These are phyloP conservation scores for Aspergillus sp. DNA, from an alignment of 2,329 filamentous ascomycete genomes.

Conservation along the genomic window DNA sequence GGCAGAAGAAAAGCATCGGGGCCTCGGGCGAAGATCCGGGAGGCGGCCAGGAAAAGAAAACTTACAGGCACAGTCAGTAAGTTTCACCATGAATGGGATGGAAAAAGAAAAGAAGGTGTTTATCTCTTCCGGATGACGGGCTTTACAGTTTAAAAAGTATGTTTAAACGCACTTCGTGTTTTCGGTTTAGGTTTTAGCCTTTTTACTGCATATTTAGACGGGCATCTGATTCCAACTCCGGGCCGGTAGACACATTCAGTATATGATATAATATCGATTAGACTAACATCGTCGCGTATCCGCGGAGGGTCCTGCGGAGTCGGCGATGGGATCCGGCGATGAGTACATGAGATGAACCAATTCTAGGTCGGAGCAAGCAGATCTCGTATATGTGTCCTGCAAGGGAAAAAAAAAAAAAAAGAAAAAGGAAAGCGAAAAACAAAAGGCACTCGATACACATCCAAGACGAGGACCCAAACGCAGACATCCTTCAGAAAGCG, in stretches of 20 bases:
- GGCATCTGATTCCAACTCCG: too few species aligned
- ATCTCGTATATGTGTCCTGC: constrained; percentile 7
- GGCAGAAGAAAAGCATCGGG: constrained; percentile 7
- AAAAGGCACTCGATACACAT: neutral
- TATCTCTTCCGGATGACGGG: too few species aligned
- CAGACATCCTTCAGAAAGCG: too few species aligned
- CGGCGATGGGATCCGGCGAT: too few species aligned
- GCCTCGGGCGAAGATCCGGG: constrained; percentile 10
- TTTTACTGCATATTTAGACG: too few species aligned
- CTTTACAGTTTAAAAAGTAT: too few species aligned
- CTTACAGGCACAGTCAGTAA: neutral
- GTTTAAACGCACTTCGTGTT: neutral
- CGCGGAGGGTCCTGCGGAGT: neutral
- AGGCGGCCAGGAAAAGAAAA: neutral
- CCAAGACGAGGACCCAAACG: too few species aligned
- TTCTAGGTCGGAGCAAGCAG: neutral
- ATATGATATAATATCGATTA: too few species aligned
- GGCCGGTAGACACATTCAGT: too few species aligned
- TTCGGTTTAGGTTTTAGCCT: too few species aligned
- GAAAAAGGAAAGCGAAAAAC: neutral
- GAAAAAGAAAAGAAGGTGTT: neutral
- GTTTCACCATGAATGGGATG: neutral
- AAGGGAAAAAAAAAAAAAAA: constrained; percentile 1
- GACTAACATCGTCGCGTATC: neutral
- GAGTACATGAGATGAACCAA: too few species aligned